Evolutionary conservation across 768 basidiomycete genomes (phyloP), one percentile per base, ranked within the genome.

Genomic region (Boletus patriciae): DNA sequence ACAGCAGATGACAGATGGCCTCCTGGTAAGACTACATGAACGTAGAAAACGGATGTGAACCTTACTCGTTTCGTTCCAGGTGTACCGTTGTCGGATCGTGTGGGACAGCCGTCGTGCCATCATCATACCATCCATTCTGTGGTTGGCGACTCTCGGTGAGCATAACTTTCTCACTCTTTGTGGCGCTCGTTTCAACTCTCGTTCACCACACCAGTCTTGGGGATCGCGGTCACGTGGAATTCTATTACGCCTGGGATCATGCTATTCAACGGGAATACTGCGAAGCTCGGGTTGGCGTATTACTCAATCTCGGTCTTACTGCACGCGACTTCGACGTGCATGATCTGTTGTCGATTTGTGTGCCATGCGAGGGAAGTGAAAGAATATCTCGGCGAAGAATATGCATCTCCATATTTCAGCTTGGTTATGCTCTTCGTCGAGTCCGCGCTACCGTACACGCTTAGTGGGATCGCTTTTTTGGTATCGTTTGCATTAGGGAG

Each of bases 31-130:
- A 37, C n/a, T n/a, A n/a, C n/a, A n/a, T n/a, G n/a, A n/a, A n/a
- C n/a, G n/a, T n/a, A n/a, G n/a, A n/a, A n/a, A n/a, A n/a, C n/a
- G n/a, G 3, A 18, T n/a, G 38, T n/a, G n/a, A 38, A 38, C 18
- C 25, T 42, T 4, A 27, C n/a, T 3, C 10, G 0, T 4, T 34
- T 27, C 41, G 6, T 16, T 74, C 25, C 46, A 77, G 76, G 60
- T 77, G 18, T 70, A 73, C 58, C 75, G 74, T 27, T 73, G 72
- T 54, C 70, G 60, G 29, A 61, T 73, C 29, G 58, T 76, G 16
- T 77, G 74, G 74, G 11, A 60, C 12, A 52, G 51, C 49, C 49
- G 51, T 54, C 33, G 46, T 16, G 43, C 52, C 27, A 29, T 65
- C 40, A 21, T 59, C 6, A 13, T 54, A 21, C 59, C 58, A 1